Base-by-base conservation (phyloP, 805 yeast genomes). In the Sungouiella blattae region DNA sequence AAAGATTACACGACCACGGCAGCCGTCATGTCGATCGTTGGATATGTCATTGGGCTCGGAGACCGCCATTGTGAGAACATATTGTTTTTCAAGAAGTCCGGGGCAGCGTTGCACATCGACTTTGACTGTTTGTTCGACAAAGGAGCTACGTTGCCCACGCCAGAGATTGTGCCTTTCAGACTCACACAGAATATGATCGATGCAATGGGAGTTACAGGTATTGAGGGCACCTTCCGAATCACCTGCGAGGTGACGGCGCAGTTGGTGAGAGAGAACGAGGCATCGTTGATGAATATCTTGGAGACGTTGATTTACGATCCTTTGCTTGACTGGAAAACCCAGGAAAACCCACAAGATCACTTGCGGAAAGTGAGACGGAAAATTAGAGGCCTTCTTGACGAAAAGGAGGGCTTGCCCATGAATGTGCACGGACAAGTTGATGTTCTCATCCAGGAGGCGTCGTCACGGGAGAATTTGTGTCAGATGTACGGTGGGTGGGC, bases 11-110 rank as follows among this genome's bases (percentile, higher is more conserved):
- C 86, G 0, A 69, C 95, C 36, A 79, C 96, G 0, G 69, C 84
- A 18, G 96, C 97, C 0, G 98, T 91, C 0, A 93, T 94, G 98
- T 88, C 97, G 0, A 87, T 93, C 69, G 95, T 91, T 4, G 98
- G 99, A 0, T 87, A 86, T 55, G 78, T 93, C 30, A 69, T 93
- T 18, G 98, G 98, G 6, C 70, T 93, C 32, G 99, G 99, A 16
- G 99, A 93, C 59, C 71, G 99, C 26, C 99, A 93, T 55, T 84
- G 96, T 47, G 99, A 93, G 53, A 93, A 93, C 52, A 77, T 93
- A 14, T 61, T 93, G 36, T 64, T 91, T 25, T 74, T 80, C 49
- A 81, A 82, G 41, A 74, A 70, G 27, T 74, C 80, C 3, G 98
- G 98, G 1, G 78, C 78, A 6, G 77, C 87, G 0, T 61, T 93